phyloP scores from a whole-genome alignment of 768 basidiomycete species.

The Boletus rubescentipes region DNA sequence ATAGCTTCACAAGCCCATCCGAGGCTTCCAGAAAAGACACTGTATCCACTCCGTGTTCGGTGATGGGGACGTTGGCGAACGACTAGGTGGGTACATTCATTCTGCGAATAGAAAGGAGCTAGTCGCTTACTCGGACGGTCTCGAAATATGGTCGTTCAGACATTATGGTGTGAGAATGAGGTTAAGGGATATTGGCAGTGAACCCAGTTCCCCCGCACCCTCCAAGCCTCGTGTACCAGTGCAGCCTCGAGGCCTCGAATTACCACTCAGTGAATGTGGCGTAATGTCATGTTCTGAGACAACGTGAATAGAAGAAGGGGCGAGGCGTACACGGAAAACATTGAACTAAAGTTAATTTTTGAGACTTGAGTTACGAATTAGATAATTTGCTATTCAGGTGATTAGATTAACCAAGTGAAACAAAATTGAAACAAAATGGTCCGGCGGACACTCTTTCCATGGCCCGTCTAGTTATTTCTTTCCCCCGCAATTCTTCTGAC shows the following conservation, averaged over 20 bases:
- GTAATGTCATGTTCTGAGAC: conserved; percentile 21
- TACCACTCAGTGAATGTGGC: conserved; percentile 21
- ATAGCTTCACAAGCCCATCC: conserved; percentile 77
- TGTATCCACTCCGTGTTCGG: conserved; percentile 78
- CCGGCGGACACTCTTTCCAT: background rate
- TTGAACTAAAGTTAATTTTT: conserved; percentile 15
- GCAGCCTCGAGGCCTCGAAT: conserved; percentile 30
- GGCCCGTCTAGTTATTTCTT: conserved; percentile 1
- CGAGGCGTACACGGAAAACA: background rate
- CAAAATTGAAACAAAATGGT: conserved; percentile 6
- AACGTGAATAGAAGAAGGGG: conserved; percentile 20
- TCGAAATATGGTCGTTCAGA: conserved; percentile 58
- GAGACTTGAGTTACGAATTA: conserved; percentile 20
- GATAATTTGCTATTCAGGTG: conserved; percentile 22
- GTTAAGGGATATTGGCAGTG: conserved; percentile 1
- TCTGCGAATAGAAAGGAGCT: background rate
- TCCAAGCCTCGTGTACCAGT: conserved; percentile 18
- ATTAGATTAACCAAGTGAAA: conserved; percentile 18
- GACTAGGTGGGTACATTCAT: conserved; percentile 49
- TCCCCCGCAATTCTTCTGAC: conserved; percentile 7
- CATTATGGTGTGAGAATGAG: conserved; percentile 18
- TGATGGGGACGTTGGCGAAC: conserved; percentile 79
- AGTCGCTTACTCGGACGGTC: conserved; percentile 54
- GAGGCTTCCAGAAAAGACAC: conserved; percentile 80
- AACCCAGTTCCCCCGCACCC: conserved; percentile 10